Evolutionary conservation across 768 basidiomycete species (phyloP), one percentile per base, ranked within the genome.

Genomic region (Nevesoporus exiguus): DNA sequence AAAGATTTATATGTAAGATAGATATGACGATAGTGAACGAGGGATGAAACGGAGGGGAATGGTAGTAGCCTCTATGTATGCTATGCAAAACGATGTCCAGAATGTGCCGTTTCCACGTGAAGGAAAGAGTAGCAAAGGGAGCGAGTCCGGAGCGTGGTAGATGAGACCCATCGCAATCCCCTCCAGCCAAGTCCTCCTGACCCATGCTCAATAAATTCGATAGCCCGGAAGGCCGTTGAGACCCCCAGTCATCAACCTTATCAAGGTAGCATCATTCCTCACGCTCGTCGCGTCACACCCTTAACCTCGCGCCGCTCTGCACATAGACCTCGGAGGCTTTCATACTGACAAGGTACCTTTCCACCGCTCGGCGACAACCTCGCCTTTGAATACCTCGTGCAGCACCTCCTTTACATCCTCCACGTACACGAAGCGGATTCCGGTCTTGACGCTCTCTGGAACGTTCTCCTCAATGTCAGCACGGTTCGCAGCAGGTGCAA

Each of bases 401-500:
- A 98, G 71, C 5, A 98, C 94, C 72, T 98, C 90, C 62, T 80
- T 80, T 52, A 97, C 92, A 63, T 90, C 88, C 65, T 97, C 93
- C 43, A 97, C 96, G 67, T 96, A 98, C 56, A 98, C 91, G 59
- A 99, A 93, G 45, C 84, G 81, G 55, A 98, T 94, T 21, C 95
- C 96, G 7, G 84, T 86, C 80, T 98, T 98, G 60, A 98, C 95
- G 63, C 93, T 94, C 62, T 86, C 87, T 0, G 93, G 94, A 0
- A 98, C 96, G 66, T 98, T 98, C 77, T 94, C 93, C 73, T 98
- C 93, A 30, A 99, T 95, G 65, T 98, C 96, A 0, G 91, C 86
- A 24, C 86, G 84, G 70, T 96, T 96, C 3, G 90, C 95, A 25
- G 80, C 85, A 0, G 93, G 93, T 0, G 89, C 89, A 7, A 95